These are phyloP conservation scores for Pythium myriotylum DNA, from an alignment of 352 stramenopile species.

Conservation along the genomic window DNA sequence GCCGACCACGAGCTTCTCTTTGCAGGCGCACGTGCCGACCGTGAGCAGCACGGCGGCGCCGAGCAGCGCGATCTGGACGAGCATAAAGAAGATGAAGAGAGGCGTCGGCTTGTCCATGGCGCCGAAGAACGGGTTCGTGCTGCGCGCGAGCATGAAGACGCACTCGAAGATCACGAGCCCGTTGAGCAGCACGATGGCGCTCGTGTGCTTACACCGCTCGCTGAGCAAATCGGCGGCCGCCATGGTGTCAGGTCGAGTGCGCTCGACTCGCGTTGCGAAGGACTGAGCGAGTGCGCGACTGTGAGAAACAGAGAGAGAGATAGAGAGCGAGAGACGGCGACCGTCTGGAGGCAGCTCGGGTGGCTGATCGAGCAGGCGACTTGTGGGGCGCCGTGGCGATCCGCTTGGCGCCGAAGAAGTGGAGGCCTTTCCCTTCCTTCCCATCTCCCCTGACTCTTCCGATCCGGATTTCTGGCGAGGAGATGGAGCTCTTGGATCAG, in stretches of 20 bases:
- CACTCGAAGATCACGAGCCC: constrained; percentile 34
- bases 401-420: not conserved
- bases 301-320: too few relatives aligned
- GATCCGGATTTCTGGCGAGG: too few relatives aligned
- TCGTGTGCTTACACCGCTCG: constrained; percentile 35
- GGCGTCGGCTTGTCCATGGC: constrained; percentile 31
- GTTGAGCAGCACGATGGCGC: constrained; percentile 35
- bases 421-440: not conserved
- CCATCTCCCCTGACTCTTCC: not conserved
- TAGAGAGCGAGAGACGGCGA: too few relatives aligned
- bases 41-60: constrained; percentile 27
- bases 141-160: constrained; percentile 31
- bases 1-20: constrained; percentile 26
- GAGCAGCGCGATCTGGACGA: constrained; percentile 36
- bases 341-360: not conserved
- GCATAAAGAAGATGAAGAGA: constrained; percentile 38
- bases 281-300: too few relatives aligned
- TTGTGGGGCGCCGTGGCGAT: not conserved
- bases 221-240: constrained; percentile 9
- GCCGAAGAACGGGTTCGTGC: constrained; percentile 42
- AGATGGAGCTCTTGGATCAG: not conserved
- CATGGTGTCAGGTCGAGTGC: constrained; percentile 1
- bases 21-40: constrained; percentile 33
- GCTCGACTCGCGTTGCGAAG: too few relatives aligned
- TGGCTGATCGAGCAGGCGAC: not conserved